Conservation (phyloP, 495 filamentous ascomycete species). For the Penicillium fimorum region DNA sequence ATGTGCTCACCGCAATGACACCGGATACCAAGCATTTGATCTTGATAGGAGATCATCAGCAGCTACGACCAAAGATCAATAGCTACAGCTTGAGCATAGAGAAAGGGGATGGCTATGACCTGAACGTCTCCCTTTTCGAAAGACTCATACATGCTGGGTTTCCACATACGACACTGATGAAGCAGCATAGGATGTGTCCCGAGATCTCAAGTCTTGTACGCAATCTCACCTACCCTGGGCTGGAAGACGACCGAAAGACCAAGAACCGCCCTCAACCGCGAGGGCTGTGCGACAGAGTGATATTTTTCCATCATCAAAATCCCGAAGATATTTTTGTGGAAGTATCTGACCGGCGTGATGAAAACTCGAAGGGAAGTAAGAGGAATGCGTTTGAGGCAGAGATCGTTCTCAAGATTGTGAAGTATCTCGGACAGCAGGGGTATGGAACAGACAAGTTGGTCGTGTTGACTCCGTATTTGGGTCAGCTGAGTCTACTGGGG, state of each 20-base stretch:
- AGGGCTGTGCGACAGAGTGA: slow-evolving; percentile 60
- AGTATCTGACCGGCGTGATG: slow-evolving; percentile 53
- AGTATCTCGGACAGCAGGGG: slow-evolving; percentile 73
- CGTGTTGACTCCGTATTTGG: slow-evolving; percentile 72
- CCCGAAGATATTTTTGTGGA: slow-evolving; percentile 42
- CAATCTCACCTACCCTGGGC: slow-evolving; percentile 60
- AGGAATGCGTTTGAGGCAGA: slow-evolving; percentile 67
- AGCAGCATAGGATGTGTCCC: slow-evolving; percentile 71
- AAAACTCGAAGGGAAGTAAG: slow-evolving; percentile 49
- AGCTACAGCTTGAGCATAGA: slow-evolving; percentile 64
- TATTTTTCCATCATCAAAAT: slow-evolving; percentile 65
- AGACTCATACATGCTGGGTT: slow-evolving; percentile 56
- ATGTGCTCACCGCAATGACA: slow-evolving; percentile 63
- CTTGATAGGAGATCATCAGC: slow-evolving; percentile 76
- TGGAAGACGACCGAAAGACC: slow-evolving; percentile 59
- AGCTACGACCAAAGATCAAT: slow-evolving; percentile 70
- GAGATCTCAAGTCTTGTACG: slow-evolving; percentile 65
- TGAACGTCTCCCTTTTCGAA: slow-evolving; percentile 74
- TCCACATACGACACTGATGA: slow-evolving; percentile 54
- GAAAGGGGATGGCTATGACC: slow-evolving; percentile 64
- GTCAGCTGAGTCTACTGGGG: slow-evolving; percentile 61
- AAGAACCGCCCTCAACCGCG: slow-evolving; percentile 45
- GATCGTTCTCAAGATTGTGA: slow-evolving; percentile 65
- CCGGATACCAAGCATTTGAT: slow-evolving; percentile 63
- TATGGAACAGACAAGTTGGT: slow-evolving; percentile 67